phyloP scores from a whole-genome alignment of 1,284 basidiomycete species.

The Pterula multifida region DNA sequence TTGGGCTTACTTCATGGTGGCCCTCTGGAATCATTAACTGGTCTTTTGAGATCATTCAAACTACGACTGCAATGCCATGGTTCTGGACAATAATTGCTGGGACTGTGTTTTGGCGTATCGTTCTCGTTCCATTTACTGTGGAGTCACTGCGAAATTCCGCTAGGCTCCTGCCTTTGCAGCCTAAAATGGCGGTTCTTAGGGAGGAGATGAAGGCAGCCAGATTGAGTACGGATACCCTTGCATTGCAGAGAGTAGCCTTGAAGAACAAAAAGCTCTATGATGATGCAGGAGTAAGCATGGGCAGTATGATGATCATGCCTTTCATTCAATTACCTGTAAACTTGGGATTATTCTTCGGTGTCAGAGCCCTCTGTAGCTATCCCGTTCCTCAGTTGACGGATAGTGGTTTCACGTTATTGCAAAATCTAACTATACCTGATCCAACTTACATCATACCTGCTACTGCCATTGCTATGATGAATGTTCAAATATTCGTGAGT shows the following conservation, averaged over 20 bases:
- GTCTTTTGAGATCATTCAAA: slow-evolving; percentile 67
- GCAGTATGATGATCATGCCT: slow-evolving; percentile 45
- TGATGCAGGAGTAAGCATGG: slow-evolving; percentile 59
- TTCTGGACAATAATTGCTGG: slow-evolving; percentile 73
- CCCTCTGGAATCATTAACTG: slow-evolving; percentile 51
- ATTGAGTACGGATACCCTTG: slow-evolving; percentile 34
- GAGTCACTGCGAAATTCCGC: slow-evolving; percentile 55
- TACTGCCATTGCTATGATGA: slow-evolving; percentile 49
- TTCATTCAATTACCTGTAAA: slow-evolving; percentile 73
- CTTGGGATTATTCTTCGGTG: slow-evolving; percentile 77
- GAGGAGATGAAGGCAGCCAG: slow-evolving; percentile 29
- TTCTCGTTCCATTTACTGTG: slow-evolving; percentile 64
- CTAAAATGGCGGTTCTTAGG: slow-evolving; percentile 45
- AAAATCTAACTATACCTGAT: slow-evolving; percentile 70
- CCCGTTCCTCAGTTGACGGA: slow-evolving; percentile 65
- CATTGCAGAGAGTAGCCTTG: slow-evolving; percentile 39
- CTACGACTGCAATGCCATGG: slow-evolving; percentile 72
- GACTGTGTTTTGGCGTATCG: slow-evolving; percentile 56
- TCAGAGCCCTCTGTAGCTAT: slow-evolving; percentile 60
- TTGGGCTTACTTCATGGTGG: slow-evolving; percentile 57
- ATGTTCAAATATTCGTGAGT: slow-evolving; percentile 62
- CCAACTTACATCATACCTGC: slow-evolving; percentile 74
- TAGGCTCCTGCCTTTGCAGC: slow-evolving; percentile 52
- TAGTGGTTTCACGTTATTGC: slow-evolving; percentile 70
- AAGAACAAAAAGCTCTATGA: slow-evolving; percentile 55